Conservation (phyloP, 352 stramenopile genomes). For the Thraustotheca clavata region DNA sequence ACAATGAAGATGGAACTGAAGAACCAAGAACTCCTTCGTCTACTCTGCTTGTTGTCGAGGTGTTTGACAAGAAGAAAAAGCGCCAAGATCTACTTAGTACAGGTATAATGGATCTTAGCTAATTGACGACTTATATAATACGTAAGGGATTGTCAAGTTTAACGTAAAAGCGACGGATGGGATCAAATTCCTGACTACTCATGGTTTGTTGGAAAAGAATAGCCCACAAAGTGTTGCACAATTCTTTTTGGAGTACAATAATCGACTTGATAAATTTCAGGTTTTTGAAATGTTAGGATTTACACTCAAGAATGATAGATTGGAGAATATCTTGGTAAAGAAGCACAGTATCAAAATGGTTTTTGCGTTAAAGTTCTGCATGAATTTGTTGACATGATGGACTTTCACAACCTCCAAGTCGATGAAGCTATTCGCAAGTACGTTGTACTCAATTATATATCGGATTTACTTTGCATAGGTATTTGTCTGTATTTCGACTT, state of each 20-base stretch:
- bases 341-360: constrained; percentile 92
- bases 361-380: constrained; percentile 92
- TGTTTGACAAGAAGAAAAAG: constrained; percentile 85
- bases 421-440: constrained; percentile 94
- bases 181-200: constrained; percentile 6
- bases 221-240: neutral
- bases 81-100: constrained; percentile 39
- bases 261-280: constrained; percentile 18
- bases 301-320: constrained; percentile 28
- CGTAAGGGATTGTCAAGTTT: constrained; percentile 12
- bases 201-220: constrained; percentile 5
- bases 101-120: neutral
- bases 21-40: constrained; percentile 2
- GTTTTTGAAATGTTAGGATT: neutral
- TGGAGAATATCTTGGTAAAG: constrained; percentile 96
- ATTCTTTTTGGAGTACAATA: constrained; percentile 13
- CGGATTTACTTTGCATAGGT: constrained; percentile 32
- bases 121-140: no score
- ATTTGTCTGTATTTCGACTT: constrained; percentile 96
- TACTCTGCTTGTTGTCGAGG: constrained; percentile 39
- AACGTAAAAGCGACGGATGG: constrained; percentile 18
- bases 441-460: neutral
- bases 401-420: constrained; percentile 93
- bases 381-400: constrained; percentile 94
- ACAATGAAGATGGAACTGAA: constrained; percentile 16